Percentiles rank a stretch among this genome's conserved stretches.
phyloP scores from a whole-genome alignment of 2,329 filamentous ascomycete genomes.

The Ophiostoma sp. region DNA sequence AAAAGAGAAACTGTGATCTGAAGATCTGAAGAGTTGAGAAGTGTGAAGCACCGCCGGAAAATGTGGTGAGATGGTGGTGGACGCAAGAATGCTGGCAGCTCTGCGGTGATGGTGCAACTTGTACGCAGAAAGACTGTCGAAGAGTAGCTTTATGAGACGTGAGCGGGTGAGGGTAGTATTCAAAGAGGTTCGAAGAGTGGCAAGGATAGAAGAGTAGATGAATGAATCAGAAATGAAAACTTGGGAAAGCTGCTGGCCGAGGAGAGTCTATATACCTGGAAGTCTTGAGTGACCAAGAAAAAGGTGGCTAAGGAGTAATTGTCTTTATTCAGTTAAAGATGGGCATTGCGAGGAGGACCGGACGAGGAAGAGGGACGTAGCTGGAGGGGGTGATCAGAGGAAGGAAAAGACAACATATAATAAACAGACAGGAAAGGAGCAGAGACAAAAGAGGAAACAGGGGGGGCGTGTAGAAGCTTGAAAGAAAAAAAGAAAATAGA shows the following conservation, averaged over 20 bases:
- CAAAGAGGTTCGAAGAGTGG: neutral
- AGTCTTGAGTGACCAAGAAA: constrained; percentile 10
- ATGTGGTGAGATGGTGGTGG: neutral
- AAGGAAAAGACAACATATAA: neutral
- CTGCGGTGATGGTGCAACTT: neutral
- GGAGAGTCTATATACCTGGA: constrained; percentile 7
- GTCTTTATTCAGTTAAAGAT: neutral
- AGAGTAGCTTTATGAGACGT: neutral
- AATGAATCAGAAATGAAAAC: neutral
- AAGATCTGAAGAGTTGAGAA: neutral
- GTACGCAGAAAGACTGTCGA: neutral
- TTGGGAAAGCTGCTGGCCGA: neutral
- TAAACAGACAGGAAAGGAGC: neutral
- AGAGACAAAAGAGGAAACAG: neutral
- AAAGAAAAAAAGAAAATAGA: neutral
- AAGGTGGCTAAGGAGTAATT: neutral
- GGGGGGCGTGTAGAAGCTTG: constrained; percentile 1
- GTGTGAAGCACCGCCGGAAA: neutral
- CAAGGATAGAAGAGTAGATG: neutral
- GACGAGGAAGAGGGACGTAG: neutral
- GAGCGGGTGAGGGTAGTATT: neutral
- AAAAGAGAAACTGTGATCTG: neutral
- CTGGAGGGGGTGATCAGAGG: neutral
- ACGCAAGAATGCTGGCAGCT: neutral
- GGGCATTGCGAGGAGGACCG: neutral